These are phyloP conservation scores for Trichoderma atrobrunneum DNA, from an alignment of 2,329 filamentous ascomycete species.

Conservation along the genomic window DNA sequence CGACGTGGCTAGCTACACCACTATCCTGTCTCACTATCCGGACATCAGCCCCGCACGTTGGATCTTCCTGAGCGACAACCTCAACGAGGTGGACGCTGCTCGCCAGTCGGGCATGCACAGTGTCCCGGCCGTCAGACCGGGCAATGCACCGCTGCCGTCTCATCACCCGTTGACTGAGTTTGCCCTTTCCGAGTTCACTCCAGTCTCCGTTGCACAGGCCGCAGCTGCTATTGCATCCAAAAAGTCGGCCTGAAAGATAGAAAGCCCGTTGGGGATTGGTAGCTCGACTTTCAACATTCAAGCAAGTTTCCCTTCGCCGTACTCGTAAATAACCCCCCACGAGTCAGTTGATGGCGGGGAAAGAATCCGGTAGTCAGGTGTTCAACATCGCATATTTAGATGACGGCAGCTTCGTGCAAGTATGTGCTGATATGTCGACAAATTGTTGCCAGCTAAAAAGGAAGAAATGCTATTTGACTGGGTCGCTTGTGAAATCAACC, in stretches of 20 bases:
- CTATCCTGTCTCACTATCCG: slow-evolving; percentile 51
- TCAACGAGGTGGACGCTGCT: slow-evolving; percentile 65
- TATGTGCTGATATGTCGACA: slow-evolving; percentile 4
- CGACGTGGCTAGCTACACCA: slow-evolving; percentile 63
- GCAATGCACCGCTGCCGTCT: slow-evolving; percentile 62
- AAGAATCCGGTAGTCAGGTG: slow-evolving; percentile 1
- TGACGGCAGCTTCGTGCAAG: neutral
- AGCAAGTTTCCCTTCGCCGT: neutral
- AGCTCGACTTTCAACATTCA: neutral
- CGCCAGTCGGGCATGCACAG: slow-evolving; percentile 61
- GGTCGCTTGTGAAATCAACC: slow-evolving; percentile 8
- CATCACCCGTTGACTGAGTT: slow-evolving; percentile 40
- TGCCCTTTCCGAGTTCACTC: slow-evolving; percentile 37
- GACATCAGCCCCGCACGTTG: slow-evolving; percentile 51
- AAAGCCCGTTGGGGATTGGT: neutral
- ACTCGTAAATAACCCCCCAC: neutral
- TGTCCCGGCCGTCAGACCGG: slow-evolving; percentile 62
- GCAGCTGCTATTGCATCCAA: slow-evolving; percentile 9
- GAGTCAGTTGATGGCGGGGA: slow-evolving; percentile 5
- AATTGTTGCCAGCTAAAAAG: neutral
- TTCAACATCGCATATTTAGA: slow-evolving; percentile 3
- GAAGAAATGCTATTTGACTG: slow-evolving; percentile 1
- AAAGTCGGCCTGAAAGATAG: neutral
- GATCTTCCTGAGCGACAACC: slow-evolving; percentile 80
- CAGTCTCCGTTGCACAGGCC: slow-evolving; percentile 23